Percentiles rank a stretch among this genome's conserved stretches.
These are phyloP conservation scores for Alternaria hordeiaustralica DNA, from an alignment of 2,329 filamentous ascomycete species.

Conservation along the genomic window DNA sequence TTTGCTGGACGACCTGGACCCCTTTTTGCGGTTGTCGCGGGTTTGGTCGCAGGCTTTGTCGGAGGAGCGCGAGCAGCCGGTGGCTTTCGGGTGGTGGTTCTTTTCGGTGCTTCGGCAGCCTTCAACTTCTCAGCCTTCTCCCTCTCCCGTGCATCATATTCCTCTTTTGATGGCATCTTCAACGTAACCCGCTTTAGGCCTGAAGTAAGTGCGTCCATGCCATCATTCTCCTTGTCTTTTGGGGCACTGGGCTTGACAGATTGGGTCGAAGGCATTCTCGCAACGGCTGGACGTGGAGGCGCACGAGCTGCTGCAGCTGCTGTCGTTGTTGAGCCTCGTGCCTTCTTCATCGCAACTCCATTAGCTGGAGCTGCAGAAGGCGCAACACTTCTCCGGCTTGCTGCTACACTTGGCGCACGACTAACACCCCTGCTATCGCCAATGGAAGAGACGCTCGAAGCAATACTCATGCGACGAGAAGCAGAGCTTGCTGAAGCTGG, in stretches of 20 bases:
- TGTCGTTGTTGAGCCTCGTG: conserved; percentile 55
- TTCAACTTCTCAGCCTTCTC: conserved; percentile 52
- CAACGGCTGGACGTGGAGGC: conserved; percentile 49
- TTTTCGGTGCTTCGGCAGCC: conserved; percentile 42
- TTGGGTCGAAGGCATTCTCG: conserved; percentile 51
- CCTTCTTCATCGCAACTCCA: conserved; percentile 65
- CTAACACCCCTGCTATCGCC: conserved; percentile 39
- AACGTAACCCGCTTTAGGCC: conserved; percentile 65
- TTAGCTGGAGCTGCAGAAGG: conserved; percentile 32
- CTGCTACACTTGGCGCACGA: conserved; percentile 50
- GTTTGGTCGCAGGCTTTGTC: conserved; percentile 23
- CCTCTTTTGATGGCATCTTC: conserved; percentile 64
- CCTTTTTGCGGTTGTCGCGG: conserved; percentile 29
- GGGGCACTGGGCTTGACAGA: conserved; percentile 25
- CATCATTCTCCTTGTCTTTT: conserved; percentile 39
- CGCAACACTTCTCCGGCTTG: conserved; percentile 39
- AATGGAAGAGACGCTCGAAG: conserved; percentile 52
- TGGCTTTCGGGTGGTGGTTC: conserved; percentile 30
- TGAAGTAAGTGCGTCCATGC: conserved; percentile 58
- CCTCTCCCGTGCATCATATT: conserved; percentile 61
- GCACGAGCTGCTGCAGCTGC: conserved; percentile 42
- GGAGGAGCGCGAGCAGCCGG: conserved; percentile 26
- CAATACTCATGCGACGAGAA: conserved; percentile 53
- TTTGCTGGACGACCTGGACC: conserved; percentile 33
- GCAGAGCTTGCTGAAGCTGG: conserved; percentile 26